These are phyloP conservation scores for Monilinia vaccinii-corymbosi DNA, from an alignment of 2,329 filamentous ascomycete species.

Conservation along the genomic window DNA sequence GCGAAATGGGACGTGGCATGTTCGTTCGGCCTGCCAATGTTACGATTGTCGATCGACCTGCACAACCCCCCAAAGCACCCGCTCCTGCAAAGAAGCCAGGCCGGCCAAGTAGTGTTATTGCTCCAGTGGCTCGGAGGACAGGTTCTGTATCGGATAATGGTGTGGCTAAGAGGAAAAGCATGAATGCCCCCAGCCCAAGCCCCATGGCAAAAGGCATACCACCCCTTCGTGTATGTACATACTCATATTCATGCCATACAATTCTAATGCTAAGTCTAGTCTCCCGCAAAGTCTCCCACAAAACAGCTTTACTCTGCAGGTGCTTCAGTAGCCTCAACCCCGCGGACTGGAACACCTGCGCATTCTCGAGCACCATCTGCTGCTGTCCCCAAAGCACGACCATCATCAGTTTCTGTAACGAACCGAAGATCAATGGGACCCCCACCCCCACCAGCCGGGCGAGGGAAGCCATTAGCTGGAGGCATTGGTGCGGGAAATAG, in stretches of 20 bases:
- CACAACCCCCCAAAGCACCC: constrained; percentile 31
- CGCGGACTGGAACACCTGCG: constrained; percentile 57
- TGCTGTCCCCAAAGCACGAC: constrained; percentile 39
- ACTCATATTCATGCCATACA: neutral
- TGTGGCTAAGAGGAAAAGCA: constrained; percentile 53
- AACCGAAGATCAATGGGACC: constrained; percentile 60
- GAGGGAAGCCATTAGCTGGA: constrained; percentile 32
- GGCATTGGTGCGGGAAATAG: constrained; percentile 28
- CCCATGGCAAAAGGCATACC: constrained; percentile 52
- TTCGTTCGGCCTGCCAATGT: constrained; percentile 72
- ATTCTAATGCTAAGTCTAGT: constrained; percentile 39
- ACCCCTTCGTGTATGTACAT: constrained; percentile 44
- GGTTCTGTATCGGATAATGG: constrained; percentile 42
- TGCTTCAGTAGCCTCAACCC: constrained; percentile 46
- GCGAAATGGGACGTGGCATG: constrained; percentile 67
- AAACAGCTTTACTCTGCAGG: constrained; percentile 53
- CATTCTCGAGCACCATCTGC: constrained; percentile 38
- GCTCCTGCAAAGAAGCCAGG: constrained; percentile 28
- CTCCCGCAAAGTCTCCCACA: constrained; percentile 69
- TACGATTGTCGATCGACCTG: constrained; percentile 44
- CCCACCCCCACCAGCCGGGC: constrained; percentile 33
- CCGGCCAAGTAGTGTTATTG: constrained; percentile 39
- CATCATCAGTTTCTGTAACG: constrained; percentile 38
- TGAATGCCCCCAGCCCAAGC: constrained; percentile 65
- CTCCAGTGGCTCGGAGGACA: constrained; percentile 32